These are phyloP conservation scores for Penicillium psychrosexuale DNA, from an alignment of 2,329 filamentous ascomycete species.

Conservation along the genomic window DNA sequence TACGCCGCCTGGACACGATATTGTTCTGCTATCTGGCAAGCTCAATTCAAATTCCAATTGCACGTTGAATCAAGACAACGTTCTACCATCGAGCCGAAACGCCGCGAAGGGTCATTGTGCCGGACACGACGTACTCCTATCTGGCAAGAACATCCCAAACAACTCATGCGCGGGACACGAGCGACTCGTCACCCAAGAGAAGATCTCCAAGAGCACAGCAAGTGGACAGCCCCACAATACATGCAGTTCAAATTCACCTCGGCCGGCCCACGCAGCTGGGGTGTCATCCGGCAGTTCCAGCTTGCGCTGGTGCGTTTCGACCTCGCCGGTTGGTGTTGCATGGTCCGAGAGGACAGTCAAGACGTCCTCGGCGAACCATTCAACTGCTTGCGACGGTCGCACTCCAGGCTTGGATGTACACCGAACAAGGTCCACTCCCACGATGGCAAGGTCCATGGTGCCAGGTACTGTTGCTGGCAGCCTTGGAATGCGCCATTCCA, in stretches of 20 bases:
- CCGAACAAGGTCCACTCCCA: background rate
- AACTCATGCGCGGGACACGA: background rate
- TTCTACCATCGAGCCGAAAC: background rate
- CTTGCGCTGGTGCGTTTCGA: slow-evolving; percentile 8
- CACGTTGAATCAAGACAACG: background rate
- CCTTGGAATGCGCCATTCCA: background rate
- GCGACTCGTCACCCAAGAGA: background rate
- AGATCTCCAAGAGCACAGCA: background rate
- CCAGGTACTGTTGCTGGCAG: background rate
- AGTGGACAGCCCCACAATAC: background rate
- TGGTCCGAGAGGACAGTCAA: background rate
- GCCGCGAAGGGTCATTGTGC: background rate
- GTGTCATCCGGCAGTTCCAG: slow-evolving; percentile 1
- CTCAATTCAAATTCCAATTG: background rate
- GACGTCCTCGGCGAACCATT: background rate
- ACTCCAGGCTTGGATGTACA: background rate
- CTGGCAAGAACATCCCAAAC: background rate
- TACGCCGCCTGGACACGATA: background rate
- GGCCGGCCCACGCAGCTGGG: background rate
- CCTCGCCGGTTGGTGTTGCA: background rate
- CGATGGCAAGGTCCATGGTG: background rate
- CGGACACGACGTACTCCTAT: background rate
- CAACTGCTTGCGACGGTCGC: background rate
- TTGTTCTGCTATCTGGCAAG: background rate
- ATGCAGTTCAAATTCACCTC: background rate